These are phyloP conservation scores for Haplographium delicatum DNA, from an alignment of 495 filamentous ascomycete genomes.

Conservation along the genomic window DNA sequence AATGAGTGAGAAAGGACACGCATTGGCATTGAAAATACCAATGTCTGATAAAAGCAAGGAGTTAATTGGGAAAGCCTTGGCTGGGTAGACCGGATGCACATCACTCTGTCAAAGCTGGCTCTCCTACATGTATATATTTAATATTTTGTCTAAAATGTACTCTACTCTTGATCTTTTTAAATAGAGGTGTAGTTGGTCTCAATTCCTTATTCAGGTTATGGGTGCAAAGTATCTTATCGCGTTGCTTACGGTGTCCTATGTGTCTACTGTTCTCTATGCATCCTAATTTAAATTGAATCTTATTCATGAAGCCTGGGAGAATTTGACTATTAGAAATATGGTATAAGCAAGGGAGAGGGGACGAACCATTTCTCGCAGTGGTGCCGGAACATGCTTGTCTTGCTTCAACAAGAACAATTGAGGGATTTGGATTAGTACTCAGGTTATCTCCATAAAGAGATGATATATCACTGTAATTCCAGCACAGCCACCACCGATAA, in stretches of 20 bases:
- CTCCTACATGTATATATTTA: too few species aligned
- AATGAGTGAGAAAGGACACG: constrained; percentile 63
- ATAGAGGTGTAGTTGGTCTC: too few species aligned
- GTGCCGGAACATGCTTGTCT: constrained; percentile 48
- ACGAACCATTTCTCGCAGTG: constrained; percentile 47
- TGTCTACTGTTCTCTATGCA: too few species aligned
- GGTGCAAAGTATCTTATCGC: too few species aligned
- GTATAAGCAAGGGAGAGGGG: neutral
- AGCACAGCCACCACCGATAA: constrained; percentile 67
- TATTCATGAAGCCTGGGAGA: too few species aligned
- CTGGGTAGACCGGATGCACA: too few species aligned
- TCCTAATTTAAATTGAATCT: too few species aligned
- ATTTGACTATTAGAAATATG: too few species aligned
- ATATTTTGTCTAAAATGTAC: neutral
- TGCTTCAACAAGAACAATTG: constrained; percentile 50
- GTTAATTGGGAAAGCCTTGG: constrained; percentile 61
- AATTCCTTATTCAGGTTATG: too few species aligned
- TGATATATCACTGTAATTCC: constrained; percentile 57
- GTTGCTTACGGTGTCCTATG: too few species aligned
- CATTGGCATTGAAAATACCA: constrained; percentile 59
- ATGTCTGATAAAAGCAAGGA: constrained; percentile 53
- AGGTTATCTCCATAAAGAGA: constrained; percentile 27
- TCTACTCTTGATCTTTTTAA: too few species aligned
- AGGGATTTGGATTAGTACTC: constrained; percentile 1
- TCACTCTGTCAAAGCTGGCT: too few species aligned